These are phyloP conservation scores for Tremella fuciformis DNA, from an alignment of 768 basidiomycete genomes.

Conservation along the genomic window DNA sequence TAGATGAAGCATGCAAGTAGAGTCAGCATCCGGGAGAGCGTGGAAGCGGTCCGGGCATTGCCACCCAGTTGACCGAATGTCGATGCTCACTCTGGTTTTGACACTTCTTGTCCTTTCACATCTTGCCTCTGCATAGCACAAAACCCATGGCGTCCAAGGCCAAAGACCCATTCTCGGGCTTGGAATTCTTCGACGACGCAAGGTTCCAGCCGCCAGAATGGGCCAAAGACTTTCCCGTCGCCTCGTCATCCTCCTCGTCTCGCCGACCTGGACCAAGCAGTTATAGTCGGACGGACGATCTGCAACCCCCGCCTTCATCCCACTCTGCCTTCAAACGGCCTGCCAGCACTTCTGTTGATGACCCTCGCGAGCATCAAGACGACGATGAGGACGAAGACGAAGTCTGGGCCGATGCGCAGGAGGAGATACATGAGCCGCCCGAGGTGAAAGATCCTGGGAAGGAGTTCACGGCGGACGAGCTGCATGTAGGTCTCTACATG, in stretches of 20 bases:
- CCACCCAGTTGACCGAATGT: neutral
- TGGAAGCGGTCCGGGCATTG: too few relatives aligned
- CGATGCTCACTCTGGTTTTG: too few relatives aligned
- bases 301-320: too few relatives aligned
- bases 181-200: constrained; percentile 4
- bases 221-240: constrained; percentile 4
- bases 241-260: neutral
- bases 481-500: constrained; percentile 8
- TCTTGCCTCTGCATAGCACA: neutral
- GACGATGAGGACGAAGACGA: constrained; percentile 7
- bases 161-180: constrained; percentile 1
- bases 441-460: neutral
- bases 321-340: neutral
- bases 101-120: too few relatives aligned
- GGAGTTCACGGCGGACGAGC: constrained; percentile 4
- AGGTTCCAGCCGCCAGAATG: constrained; percentile 4
- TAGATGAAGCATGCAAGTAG: constrained; percentile 8
- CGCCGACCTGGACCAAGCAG: too few relatives aligned
- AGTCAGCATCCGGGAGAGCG: too few relatives aligned
- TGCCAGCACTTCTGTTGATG: neutral
- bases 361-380: neutral
- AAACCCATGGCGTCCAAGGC: neutral
- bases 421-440: constrained; percentile 2
- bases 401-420: neutral
- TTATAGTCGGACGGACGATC: too few relatives aligned